Evolutionary conservation across 371 early-diverging fungal genomes (phyloP).

Genomic region (Mucor ambiguus): DNA sequence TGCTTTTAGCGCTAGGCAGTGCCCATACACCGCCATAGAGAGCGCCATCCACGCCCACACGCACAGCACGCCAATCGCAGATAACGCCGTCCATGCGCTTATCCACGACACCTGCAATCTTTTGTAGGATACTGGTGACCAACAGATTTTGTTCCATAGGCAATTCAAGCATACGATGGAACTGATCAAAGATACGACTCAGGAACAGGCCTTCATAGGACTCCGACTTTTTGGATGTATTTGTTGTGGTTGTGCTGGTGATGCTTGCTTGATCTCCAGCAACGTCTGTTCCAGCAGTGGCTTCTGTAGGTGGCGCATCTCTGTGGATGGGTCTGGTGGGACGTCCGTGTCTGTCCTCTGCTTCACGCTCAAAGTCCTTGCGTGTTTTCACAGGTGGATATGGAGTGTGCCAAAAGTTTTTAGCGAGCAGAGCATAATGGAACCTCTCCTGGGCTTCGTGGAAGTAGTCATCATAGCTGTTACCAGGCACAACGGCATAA

Average conservation of each 20-base stretch:
- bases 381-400: slow-evolving; percentile 49
- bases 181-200: slow-evolving; percentile 48
- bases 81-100: slow-evolving; percentile 53
- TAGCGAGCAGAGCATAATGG: slow-evolving; percentile 50
- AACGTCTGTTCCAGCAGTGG: neutral
- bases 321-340: slow-evolving; percentile 32
- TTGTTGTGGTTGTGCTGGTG: slow-evolving; percentile 15
- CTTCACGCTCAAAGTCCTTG: slow-evolving; percentile 41
- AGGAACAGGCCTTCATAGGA: slow-evolving; percentile 52
- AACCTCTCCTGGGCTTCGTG: slow-evolving; percentile 55
- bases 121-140: slow-evolving; percentile 53
- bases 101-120: slow-evolving; percentile 52
- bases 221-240: slow-evolving; percentile 22
- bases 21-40: slow-evolving; percentile 54
- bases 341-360: slow-evolving; percentile 46
- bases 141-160: slow-evolving; percentile 52
- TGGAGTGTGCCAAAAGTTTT: slow-evolving; percentile 51
- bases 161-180: slow-evolving; percentile 46
- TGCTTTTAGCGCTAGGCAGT: slow-evolving; percentile 38
- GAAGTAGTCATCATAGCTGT: slow-evolving; percentile 56
- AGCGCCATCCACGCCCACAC: slow-evolving; percentile 47
- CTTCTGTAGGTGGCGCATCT: slow-evolving; percentile 16
- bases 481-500: slow-evolving; percentile 45
- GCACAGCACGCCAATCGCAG: slow-evolving; percentile 52
- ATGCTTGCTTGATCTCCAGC: slow-evolving; percentile 26